phyloP scores from a whole-genome alignment of 257 asterid genomes.

The Solanum rostratum region DNA sequence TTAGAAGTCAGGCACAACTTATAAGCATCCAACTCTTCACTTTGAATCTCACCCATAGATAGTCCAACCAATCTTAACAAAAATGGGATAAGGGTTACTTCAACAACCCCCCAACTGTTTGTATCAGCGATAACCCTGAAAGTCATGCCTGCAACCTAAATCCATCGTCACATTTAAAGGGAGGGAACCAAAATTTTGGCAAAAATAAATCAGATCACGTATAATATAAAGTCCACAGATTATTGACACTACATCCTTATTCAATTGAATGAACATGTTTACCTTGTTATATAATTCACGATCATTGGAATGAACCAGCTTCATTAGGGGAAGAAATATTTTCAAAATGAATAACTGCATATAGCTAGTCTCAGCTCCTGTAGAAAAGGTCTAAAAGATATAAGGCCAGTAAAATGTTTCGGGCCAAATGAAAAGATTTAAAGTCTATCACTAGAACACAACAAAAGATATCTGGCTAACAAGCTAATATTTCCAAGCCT shows the following conservation, averaged over 20 bases:
- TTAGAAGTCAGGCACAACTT: slow-evolving; percentile 32
- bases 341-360: slow-evolving; percentile 50
- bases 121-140: slow-evolving; percentile 51
- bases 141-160: slow-evolving; percentile 56
- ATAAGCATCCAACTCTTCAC: slow-evolving; percentile 36
- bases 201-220: background rate
- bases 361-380: slow-evolving; percentile 35
- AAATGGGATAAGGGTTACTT: slow-evolving; percentile 53
- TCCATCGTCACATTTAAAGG: background rate
- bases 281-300: slow-evolving; percentile 62
- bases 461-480: background rate
- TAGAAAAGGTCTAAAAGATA: background rate
- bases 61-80: slow-evolving; percentile 61
- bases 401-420: background rate
- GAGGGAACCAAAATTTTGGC: background rate
- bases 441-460: background rate
- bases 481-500: background rate
- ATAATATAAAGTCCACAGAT: background rate
- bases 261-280: background rate
- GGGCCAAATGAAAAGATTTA: background rate
- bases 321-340: slow-evolving; percentile 51
- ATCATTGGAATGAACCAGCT: slow-evolving; percentile 39
- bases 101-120: slow-evolving; percentile 67
- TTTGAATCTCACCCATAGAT: slow-evolving; percentile 55
- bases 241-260: background rate